Evolutionary conservation across 176 grass and related monocot species (phyloP).

Genomic region (Pontederia crassipes): DNA sequence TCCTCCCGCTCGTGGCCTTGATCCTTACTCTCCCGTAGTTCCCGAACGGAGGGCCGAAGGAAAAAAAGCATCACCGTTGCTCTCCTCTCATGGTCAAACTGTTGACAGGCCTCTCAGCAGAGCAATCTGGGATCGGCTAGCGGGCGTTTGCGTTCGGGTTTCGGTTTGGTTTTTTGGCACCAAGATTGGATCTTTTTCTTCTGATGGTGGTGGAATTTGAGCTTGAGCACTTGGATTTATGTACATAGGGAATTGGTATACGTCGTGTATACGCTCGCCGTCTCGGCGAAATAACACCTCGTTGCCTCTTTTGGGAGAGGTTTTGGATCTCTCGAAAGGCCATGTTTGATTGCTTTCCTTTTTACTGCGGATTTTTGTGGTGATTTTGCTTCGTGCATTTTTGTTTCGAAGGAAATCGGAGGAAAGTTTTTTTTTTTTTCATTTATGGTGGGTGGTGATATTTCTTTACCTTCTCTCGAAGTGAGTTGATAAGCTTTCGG

Average conservation of each 20-base stretch:
- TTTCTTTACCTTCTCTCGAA: conserved; percentile 2
- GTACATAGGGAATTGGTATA: neutral
- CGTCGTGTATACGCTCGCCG: no score
- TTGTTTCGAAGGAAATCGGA: no score
- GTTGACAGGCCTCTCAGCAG: conserved; percentile 5
- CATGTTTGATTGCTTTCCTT: no score
- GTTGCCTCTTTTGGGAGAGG: no score
- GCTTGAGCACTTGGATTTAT: neutral
- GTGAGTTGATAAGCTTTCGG: neutral
- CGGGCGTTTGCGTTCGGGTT: neutral
- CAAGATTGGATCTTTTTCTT: conserved; percentile 8
- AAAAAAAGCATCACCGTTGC: neutral
- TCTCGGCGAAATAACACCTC: no score
- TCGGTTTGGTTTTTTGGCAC: neutral
- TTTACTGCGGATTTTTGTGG: no score
- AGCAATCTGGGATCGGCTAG: conserved; percentile 28
- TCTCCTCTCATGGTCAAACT: conserved; percentile 20
- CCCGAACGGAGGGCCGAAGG: neutral
- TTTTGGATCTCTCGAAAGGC: no score
- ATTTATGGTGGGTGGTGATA: neutral
- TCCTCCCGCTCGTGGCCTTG: conserved; percentile 14
- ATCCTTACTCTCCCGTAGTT: conserved; percentile 23
- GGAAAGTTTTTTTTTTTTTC: neutral
- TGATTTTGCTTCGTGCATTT: no score
- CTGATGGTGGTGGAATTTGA: conserved; percentile 7